phyloP scores from a whole-genome alignment of 2,329 filamentous ascomycete genomes.

The Xylariales sp. region DNA sequence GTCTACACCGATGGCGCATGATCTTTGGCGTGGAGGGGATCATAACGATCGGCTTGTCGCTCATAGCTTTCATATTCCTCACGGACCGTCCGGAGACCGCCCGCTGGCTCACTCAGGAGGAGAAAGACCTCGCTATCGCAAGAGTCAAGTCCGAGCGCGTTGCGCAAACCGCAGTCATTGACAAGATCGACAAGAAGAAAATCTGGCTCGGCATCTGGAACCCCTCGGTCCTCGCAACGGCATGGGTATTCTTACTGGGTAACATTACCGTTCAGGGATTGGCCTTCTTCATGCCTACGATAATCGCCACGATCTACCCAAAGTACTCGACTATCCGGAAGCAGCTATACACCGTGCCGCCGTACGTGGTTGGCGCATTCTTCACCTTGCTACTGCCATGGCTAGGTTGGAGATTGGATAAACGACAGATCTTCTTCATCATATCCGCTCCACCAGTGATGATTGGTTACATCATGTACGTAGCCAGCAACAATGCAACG shows the following conservation, averaged over 20 bases:
- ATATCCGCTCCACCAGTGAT: slow-evolving; percentile 59
- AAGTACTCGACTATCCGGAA: slow-evolving; percentile 50
- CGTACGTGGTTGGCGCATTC: slow-evolving; percentile 64
- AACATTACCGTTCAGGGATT: slow-evolving; percentile 65
- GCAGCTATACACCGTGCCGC: slow-evolving; percentile 67
- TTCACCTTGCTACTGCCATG: slow-evolving; percentile 60
- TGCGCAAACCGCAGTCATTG: slow-evolving; percentile 56
- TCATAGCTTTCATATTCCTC: slow-evolving; percentile 59
- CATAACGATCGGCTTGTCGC: slow-evolving; percentile 45
- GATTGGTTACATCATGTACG: slow-evolving; percentile 66
- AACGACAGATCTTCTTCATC: slow-evolving; percentile 57
- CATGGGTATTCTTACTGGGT: slow-evolving; percentile 23
- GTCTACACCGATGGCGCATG: slow-evolving; percentile 24
- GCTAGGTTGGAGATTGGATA: slow-evolving; percentile 56
- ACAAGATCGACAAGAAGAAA: slow-evolving; percentile 57
- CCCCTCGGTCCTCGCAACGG: slow-evolving; percentile 40
- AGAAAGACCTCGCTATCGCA: slow-evolving; percentile 62
- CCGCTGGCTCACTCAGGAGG: slow-evolving; percentile 58
- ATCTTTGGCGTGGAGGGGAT: slow-evolving; percentile 41
- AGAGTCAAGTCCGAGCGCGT: slow-evolving; percentile 66
- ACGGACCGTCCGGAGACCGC: slow-evolving; percentile 67
- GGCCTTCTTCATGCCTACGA: slow-evolving; percentile 66
- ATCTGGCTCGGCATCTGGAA: slow-evolving; percentile 57
- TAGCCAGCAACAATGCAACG: slow-evolving; percentile 45
- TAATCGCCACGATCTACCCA: slow-evolving; percentile 65